Conservation (phyloP, 2,329 filamentous ascomycete species). For the Hypoxylon sp. region DNA sequence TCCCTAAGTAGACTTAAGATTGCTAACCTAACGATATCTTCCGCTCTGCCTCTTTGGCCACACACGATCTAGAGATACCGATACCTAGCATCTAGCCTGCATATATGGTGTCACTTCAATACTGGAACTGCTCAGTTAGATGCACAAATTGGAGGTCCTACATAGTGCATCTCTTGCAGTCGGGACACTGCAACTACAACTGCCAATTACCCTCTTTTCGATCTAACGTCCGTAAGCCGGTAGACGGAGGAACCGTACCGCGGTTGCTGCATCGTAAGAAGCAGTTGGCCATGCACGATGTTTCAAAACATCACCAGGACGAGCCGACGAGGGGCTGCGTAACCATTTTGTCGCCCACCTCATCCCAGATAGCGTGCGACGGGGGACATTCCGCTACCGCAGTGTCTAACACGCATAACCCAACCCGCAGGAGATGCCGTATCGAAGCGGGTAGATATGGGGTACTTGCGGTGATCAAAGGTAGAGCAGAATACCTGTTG, state of each 20-base stretch:
- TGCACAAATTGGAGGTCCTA: slow-evolving; percentile 1
- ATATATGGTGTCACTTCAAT: slow-evolving; percentile 30
- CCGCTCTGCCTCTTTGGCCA: slow-evolving; percentile 19
- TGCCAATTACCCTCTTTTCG: slow-evolving; percentile 2
- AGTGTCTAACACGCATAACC: slow-evolving; percentile 21
- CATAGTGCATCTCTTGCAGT: slow-evolving; percentile 2
- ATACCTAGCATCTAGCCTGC: slow-evolving; percentile 23
- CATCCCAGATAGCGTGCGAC: slow-evolving; percentile 21
- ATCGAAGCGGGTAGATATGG: slow-evolving; percentile 1
- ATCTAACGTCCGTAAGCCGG: slow-evolving; percentile 2
- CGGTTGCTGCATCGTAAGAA: slow-evolving; percentile 6
- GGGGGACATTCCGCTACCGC: slow-evolving; percentile 16
- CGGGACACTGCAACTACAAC: slow-evolving; percentile 10
- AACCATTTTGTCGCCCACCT: slow-evolving; percentile 29
- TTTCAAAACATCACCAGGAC: slow-evolving; percentile 26
- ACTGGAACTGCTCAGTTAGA: slow-evolving; percentile 27
- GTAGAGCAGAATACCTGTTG: slow-evolving; percentile 23
- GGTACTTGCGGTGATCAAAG: slow-evolving; percentile 5
- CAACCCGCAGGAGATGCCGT: slow-evolving; percentile 20
- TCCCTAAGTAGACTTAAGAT: neutral
- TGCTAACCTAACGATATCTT: slow-evolving; percentile 18
- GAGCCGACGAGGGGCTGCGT: slow-evolving; percentile 25
- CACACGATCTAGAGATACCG: slow-evolving; percentile 11
- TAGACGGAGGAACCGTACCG: slow-evolving; percentile 3
- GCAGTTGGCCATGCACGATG: slow-evolving; percentile 16